Conservation (phyloP, 2,329 filamentous ascomycete genomes). For the Colletotrichum aenigma region DNA sequence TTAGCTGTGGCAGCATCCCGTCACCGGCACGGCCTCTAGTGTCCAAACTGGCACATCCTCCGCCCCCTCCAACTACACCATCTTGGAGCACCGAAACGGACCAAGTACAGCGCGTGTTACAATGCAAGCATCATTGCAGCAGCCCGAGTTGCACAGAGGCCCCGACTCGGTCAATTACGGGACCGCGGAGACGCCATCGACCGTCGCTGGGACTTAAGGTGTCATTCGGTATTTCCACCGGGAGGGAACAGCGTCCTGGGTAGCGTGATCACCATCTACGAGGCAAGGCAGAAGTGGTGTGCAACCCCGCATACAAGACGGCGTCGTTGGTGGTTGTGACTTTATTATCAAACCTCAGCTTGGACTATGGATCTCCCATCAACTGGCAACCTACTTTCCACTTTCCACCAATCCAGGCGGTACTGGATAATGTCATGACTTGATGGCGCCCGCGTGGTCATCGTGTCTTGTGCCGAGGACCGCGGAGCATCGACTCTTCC, state of each 20-base stretch:
- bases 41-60: conserved; percentile 8
- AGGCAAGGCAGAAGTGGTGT: background rate
- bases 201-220: background rate
- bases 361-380: background rate
- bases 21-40: background rate
- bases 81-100: background rate
- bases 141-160: conserved; percentile 6
- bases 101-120: conserved; percentile 3
- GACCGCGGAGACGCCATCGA: conserved; percentile 4
- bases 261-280: conserved; percentile 14
- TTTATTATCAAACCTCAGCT: background rate
- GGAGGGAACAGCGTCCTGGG: conserved; percentile 15
- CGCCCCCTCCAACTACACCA: background rate
- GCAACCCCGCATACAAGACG: conserved; percentile 6
- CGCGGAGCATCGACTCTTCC: background rate
- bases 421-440: background rate
- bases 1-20: background rate
- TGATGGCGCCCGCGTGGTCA: background rate
- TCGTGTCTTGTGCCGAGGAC: background rate
- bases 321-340: background rate
- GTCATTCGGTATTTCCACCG: conserved; percentile 18
- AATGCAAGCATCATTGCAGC: conserved; percentile 11
- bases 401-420: background rate
- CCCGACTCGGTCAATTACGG: conserved; percentile 4
- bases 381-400: background rate